These are phyloP conservation scores for Davidsoniella neocaledoniae DNA, from an alignment of 2,329 filamentous ascomycete species.

Conservation along the genomic window DNA sequence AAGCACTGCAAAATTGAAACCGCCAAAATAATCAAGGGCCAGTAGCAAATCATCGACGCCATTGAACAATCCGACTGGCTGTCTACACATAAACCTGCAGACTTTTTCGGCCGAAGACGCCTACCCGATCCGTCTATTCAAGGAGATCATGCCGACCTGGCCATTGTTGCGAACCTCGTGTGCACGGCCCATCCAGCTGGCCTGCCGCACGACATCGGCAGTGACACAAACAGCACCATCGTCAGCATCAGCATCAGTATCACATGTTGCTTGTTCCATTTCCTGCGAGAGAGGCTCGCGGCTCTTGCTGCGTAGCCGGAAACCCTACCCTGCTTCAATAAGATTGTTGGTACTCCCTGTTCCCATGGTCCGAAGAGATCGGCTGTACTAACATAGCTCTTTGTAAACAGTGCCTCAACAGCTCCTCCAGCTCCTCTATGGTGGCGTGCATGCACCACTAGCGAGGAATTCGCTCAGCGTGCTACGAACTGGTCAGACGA, in stretches of 20 bases:
- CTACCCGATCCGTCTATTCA: too few relatives aligned
- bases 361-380: too few relatives aligned
- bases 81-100: too few relatives aligned
- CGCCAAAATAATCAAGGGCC: background rate
- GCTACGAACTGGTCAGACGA: slow-evolving; percentile 1
- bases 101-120: too few relatives aligned
- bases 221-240: background rate
- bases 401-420: slow-evolving; percentile 4
- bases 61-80: too few relatives aligned
- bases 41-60: too few relatives aligned
- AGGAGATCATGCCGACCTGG: background rate
- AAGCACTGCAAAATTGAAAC: slow-evolving; percentile 1
- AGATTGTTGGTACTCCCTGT: slow-evolving; percentile 1
- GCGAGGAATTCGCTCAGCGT: slow-evolving; percentile 7
- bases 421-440: background rate
- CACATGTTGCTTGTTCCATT: background rate
- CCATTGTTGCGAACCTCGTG: slow-evolving; percentile 4
- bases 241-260: background rate
- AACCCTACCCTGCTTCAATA: background rate
- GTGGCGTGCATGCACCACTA: slow-evolving; percentile 10
- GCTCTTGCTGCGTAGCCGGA: too few relatives aligned
- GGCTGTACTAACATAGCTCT: background rate
- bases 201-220: background rate
- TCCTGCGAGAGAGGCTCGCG: too few relatives aligned
- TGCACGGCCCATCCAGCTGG: background rate